phyloP scores from a whole-genome alignment of 2,329 filamentous ascomycete species.

The Penicillium sp. region DNA sequence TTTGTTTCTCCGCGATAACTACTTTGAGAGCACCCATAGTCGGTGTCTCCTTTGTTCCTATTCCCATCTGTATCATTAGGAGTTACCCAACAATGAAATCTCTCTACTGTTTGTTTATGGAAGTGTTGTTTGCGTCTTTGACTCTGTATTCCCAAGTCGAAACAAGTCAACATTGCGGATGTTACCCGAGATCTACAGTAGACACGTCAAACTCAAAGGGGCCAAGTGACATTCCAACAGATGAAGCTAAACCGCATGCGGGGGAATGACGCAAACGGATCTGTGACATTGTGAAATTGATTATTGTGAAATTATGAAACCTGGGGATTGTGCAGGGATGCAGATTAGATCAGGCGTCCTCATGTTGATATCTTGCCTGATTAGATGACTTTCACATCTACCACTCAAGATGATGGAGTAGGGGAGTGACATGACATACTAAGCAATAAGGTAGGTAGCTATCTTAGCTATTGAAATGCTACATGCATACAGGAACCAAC shows the following conservation, averaged over 20 bases:
- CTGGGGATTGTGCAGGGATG: background rate
- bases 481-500: too few species aligned
- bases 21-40: too few species aligned
- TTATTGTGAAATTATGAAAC: background rate
- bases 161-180: background rate
- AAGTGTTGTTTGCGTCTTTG: constrained; percentile 22
- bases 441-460: background rate
- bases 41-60: background rate
- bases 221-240: constrained; percentile 21
- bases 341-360: too few species aligned
- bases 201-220: constrained; percentile 24
- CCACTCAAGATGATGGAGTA: too few species aligned
- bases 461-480: too few species aligned
- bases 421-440: too few species aligned
- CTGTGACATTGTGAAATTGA: too few species aligned
- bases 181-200: constrained; percentile 18
- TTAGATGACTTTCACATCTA: too few species aligned
- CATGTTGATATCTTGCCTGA: too few species aligned
- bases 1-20: too few species aligned
- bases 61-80: constrained; percentile 21
- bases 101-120: constrained; percentile 19
- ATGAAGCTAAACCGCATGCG: constrained; percentile 25
- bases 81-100: background rate
- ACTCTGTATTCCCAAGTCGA: background rate
- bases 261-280: constrained; percentile 27